A percentile compares a stretch with the other conserved stretches of the same genome.
These are phyloP conservation scores for Sclerotinia sclerotiorum DNA, from an alignment of 2,329 filamentous ascomycete genomes.

Conservation along the genomic window DNA sequence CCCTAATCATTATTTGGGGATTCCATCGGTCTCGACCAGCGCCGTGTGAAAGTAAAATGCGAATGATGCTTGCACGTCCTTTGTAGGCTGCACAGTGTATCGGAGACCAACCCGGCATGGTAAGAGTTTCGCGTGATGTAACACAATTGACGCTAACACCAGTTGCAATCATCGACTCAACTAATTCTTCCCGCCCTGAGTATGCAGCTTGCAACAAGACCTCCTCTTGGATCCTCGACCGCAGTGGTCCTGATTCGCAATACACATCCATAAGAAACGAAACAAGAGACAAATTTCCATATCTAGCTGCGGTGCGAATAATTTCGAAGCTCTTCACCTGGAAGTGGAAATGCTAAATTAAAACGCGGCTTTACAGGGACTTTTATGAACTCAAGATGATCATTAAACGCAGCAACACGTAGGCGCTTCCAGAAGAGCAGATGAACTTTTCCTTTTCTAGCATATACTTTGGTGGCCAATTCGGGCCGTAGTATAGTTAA, in stretches of 20 bases:
- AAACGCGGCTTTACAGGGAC: not conserved
- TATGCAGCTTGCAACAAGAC: conserved; percentile 4
- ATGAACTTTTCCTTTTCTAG: conserved; percentile 1
- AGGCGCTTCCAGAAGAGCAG: not conserved
- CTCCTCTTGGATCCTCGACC: not conserved
- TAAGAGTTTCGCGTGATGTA: not conserved
- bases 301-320: not conserved
- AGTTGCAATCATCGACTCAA: not conserved
- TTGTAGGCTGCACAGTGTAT: conserved; percentile 6
- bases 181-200: not conserved
- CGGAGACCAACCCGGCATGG: not conserved
- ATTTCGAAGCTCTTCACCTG: not conserved
- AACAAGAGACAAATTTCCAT: not conserved
- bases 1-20: not conserved
- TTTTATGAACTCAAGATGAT: not conserved
- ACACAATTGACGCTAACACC: not conserved
- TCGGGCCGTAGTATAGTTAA: not conserved
- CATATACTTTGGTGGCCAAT: not conserved
- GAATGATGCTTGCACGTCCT: not conserved
- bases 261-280: not conserved
- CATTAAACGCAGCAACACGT: not conserved
- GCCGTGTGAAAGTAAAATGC: not conserved
- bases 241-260: not conserved
- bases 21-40: not conserved
- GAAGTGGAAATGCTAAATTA: not conserved